Evolutionary conservation across 2,329 filamentous ascomycete species (phyloP), one percentile per base, ranked within the genome.

Genomic region (Pestalotiopsis sp.): DNA sequence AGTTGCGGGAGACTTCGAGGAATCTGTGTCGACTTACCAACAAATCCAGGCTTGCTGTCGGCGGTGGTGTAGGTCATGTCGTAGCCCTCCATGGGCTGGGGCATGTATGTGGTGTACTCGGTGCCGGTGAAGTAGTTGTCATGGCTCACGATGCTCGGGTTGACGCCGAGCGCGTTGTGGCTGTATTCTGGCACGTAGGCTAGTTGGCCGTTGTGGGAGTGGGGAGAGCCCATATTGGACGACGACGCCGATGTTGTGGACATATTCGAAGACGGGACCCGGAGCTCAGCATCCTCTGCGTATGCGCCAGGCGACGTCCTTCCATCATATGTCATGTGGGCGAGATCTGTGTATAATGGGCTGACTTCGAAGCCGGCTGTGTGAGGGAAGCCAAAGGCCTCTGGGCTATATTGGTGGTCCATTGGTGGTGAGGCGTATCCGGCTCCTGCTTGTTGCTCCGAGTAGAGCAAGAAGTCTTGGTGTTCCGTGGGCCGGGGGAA

Each of bases 171-270:
- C 66, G 86, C 86, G 80, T 69, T 82, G 78, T 69, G 83, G 79
- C 72, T 84, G 79, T 90, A 92, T 69, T 90, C 87, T 61, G 89
- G 84, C 65, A 88, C 84, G 74, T 84, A 83, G 70, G 87, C 87
- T 71, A 86, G 80, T 72, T 87, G 87, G 68, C 86, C 85, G 74
- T 87, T 85, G 71, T 87, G 86, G 1, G 90, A 90, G 74, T 89
- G 88, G 31, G 91, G 91, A 25, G 91, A 93, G 68, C 90, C 90
- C 71, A 90, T 87, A 67, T 88, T 89, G 9, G 91, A 92, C 1
- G 90, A 92, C 6, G 90, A 84, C 4, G 88, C 89, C 65, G 91
- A 92, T 27, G 84, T 85, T 69, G 86, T 89, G 70, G 86, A 94
- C 71, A 86, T 84, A 76, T 85, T 89, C 65, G 86, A 91, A 38